Conservation (phyloP, 2,329 filamentous ascomycete genomes). For the Metarhizium humberi region DNA sequence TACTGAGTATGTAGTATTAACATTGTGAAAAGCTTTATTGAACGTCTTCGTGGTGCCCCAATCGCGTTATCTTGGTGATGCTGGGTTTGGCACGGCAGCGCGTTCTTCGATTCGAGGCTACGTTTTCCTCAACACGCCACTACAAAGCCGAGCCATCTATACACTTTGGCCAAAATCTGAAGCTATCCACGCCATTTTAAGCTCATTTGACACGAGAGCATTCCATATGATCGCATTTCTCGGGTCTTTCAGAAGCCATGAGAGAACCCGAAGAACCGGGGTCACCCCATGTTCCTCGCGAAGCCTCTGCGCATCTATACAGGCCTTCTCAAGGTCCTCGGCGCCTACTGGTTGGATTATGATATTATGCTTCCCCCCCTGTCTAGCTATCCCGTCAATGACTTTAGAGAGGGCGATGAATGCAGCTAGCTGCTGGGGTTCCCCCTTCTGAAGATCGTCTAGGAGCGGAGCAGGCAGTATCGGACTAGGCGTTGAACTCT, state of each 20-base stretch:
- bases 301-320: not conserved
- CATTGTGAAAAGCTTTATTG: too few species aligned
- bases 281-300: not conserved
- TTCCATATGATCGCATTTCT: not conserved
- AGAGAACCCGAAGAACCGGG: not conserved
- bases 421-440: too few species aligned
- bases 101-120: too few species aligned
- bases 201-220: not conserved
- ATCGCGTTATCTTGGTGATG: too few species aligned
- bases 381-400: not conserved
- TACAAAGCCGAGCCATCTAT: too few species aligned
- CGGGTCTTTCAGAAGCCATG: not conserved
- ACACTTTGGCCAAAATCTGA: not conserved
- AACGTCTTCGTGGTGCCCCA: too few species aligned
- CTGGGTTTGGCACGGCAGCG: too few species aligned
- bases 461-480: too few species aligned
- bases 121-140: too few species aligned
- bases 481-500: too few species aligned
- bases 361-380: not conserved
- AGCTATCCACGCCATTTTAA: not conserved
- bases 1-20: too few species aligned
- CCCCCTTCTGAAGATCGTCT: too few species aligned
- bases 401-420: not conserved
- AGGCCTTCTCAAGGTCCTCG: not conserved
- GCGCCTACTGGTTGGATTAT: not conserved